A percentile compares a stretch with the other conserved stretches of the same genome.
These are phyloP conservation scores for Echeveria elegans DNA, from an alignment of 164 flowering plant genomes.

Conservation along the genomic window DNA sequence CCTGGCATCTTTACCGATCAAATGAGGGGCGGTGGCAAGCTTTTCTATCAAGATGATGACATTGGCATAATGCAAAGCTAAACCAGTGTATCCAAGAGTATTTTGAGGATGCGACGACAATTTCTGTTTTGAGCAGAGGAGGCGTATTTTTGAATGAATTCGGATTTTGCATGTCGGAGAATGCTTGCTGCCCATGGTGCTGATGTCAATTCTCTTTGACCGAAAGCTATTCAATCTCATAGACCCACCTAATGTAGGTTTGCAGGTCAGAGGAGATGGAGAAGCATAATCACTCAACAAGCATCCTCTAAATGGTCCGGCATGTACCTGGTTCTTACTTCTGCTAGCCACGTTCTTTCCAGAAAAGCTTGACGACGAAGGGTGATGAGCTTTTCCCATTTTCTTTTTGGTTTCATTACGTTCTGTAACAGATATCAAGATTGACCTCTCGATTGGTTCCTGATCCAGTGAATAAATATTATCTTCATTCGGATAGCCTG, in stretches of 20 bases:
- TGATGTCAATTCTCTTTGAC: constrained; percentile 11
- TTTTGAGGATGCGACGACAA: constrained; percentile 21
- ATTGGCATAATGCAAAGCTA: constrained; percentile 52
- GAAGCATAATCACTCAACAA: constrained; percentile 29
- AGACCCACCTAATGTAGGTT: constrained; percentile 17
- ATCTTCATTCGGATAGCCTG: constrained; percentile 30
- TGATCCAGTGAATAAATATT: constrained; percentile 16
- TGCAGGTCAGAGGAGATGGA: constrained; percentile 28
- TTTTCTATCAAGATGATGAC: constrained; percentile 44
- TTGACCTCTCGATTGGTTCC: constrained; percentile 26
- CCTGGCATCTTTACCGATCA: constrained; percentile 40
- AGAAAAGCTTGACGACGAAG: constrained; percentile 12
- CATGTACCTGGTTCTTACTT: constrained; percentile 18
- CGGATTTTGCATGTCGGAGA: constrained; percentile 13
- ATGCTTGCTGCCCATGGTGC: background rate
- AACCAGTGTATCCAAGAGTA: constrained; percentile 47
- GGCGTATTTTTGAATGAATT: constrained; percentile 14
- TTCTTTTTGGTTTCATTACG: constrained; percentile 15
- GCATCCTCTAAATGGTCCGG: constrained; percentile 46
- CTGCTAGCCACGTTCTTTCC: constrained; percentile 17
- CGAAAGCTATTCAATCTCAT: constrained; percentile 16
- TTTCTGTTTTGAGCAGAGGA: constrained; percentile 18
- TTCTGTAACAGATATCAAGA: constrained; percentile 19
- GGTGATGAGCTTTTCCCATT: constrained; percentile 13
- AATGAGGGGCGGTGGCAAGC: constrained; percentile 38